Conservation (phyloP, 306 rosid species). For the Pueraria montana region DNA sequence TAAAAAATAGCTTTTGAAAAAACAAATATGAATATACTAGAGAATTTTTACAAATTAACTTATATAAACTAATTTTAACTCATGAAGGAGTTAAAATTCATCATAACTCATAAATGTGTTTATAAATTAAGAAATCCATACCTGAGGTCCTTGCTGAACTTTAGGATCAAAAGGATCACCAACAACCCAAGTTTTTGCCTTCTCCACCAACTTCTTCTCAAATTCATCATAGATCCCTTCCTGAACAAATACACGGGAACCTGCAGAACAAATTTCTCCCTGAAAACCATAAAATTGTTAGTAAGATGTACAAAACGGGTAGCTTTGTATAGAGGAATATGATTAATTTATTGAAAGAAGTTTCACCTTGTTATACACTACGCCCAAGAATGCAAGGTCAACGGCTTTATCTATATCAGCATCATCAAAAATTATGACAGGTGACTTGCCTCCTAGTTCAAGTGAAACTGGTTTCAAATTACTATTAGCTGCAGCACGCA, state of each 20-base stretch:
- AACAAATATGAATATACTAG: too few relatives aligned
- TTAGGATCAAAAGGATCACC: constrained; percentile 91
- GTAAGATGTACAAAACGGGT: neutral
- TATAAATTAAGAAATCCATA: too few relatives aligned
- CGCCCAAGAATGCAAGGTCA: constrained; percentile 71
- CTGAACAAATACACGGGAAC: constrained; percentile 82
- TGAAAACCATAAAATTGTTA: constrained; percentile 28
- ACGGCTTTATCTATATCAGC: constrained; percentile 76
- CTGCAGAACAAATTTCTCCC: constrained; percentile 85
- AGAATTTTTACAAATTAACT: too few relatives aligned
- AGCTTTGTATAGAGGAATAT: neutral
- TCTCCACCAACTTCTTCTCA: constrained; percentile 62
- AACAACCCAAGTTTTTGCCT: constrained; percentile 69
- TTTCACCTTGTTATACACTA: constrained; percentile 67
- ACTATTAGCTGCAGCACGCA: constrained; percentile 86
- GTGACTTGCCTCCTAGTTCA: constrained; percentile 95
- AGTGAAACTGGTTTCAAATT: constrained; percentile 81
- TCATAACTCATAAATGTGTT: too few relatives aligned
- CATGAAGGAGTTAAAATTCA: too few relatives aligned
- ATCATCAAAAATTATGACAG: constrained; percentile 82
- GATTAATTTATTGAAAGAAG: neutral
- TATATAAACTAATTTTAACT: too few relatives aligned
- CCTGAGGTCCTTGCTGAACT: constrained; percentile 84
- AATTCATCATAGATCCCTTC: constrained; percentile 84
- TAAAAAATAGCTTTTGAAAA: too few relatives aligned